Evolutionary conservation across 495 filamentous ascomycete genomes (phyloP).

Genomic region (Immersiella caudata): DNA sequence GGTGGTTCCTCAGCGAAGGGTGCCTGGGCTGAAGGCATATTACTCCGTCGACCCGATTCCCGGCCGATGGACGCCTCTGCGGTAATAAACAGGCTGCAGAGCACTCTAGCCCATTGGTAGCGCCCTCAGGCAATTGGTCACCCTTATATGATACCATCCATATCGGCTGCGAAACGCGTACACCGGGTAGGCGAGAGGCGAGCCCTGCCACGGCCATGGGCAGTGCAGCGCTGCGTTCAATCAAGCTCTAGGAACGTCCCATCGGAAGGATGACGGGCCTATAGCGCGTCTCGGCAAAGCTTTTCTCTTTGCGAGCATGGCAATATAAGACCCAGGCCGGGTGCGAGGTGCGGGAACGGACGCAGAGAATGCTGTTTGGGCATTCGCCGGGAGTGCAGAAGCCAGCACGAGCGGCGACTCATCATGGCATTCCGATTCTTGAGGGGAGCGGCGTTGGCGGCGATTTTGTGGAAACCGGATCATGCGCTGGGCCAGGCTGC

Average conservation of each 20-base stretch:
- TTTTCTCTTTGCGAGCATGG: conserved; percentile 5
- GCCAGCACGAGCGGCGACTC: conserved; percentile 6
- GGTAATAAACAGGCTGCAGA: conserved; percentile 18
- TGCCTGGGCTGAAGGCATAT: conserved; percentile 8
- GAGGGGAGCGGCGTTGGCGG: not conserved
- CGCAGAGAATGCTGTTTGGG: not conserved
- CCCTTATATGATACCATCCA: conserved; percentile 13
- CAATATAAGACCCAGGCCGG: conserved; percentile 16
- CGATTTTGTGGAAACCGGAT: not conserved
- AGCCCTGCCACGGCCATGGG: not conserved
- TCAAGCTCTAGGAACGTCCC: conserved; percentile 15
- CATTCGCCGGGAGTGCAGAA: not conserved
- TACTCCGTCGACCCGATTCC: conserved; percentile 14
- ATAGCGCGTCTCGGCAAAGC: conserved; percentile 13
- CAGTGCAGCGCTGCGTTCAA: conserved; percentile 1
- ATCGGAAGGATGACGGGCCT: conserved; percentile 13
- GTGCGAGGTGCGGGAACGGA: not conserved
- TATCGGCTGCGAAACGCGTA: conserved; percentile 19
- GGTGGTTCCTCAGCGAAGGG: not conserved
- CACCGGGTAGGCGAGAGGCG: conserved; percentile 15
- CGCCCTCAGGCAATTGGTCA: conserved; percentile 8
- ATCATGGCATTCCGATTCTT: conserved; percentile 8
- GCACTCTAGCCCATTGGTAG: conserved; percentile 9
- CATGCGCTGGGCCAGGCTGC: not conserved
- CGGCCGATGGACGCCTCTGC: not conserved